Evolutionary conservation across 148 eudicot species (phyloP).

Genomic region (Rhododendron griersonianum): DNA sequence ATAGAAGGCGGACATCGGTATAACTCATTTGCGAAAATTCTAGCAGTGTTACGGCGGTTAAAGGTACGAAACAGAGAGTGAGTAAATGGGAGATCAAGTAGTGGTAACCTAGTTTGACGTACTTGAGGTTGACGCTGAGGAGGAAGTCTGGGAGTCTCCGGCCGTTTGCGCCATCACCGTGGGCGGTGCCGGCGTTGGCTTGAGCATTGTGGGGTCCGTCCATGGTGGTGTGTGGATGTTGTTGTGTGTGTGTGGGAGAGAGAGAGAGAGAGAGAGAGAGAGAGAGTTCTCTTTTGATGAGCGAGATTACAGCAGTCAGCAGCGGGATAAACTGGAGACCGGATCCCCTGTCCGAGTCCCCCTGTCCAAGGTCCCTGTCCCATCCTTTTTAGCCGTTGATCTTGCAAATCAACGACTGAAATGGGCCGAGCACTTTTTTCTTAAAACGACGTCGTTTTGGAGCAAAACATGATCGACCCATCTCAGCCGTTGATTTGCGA

Average conservation of each 20-base stretch:
- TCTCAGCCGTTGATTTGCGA: too few relatives aligned
- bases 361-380: too few relatives aligned
- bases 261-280: background rate
- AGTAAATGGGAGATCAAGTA: conserved; percentile 16
- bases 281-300: background rate
- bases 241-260: background rate
- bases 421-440: too few relatives aligned
- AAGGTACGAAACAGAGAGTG: conserved; percentile 6
- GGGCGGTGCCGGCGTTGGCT: background rate
- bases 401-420: too few relatives aligned
- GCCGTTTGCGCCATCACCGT: background rate
- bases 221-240: background rate
- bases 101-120: conserved; percentile 17
- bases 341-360: too few relatives aligned
- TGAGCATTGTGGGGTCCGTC: conserved; percentile 10
- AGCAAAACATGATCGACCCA: too few relatives aligned
- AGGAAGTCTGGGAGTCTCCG: conserved; percentile 22
- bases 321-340: background rate
- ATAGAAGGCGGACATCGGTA: conserved; percentile 4
- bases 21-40: conserved; percentile 10
- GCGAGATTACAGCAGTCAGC: background rate
- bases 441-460: too few relatives aligned
- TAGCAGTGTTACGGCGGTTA: background rate
- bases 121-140: conserved; percentile 12
- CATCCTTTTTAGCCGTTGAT: too few relatives aligned